Conservation (phyloP, 768 basidiomycete species). For the Serendipita sp. region DNA sequence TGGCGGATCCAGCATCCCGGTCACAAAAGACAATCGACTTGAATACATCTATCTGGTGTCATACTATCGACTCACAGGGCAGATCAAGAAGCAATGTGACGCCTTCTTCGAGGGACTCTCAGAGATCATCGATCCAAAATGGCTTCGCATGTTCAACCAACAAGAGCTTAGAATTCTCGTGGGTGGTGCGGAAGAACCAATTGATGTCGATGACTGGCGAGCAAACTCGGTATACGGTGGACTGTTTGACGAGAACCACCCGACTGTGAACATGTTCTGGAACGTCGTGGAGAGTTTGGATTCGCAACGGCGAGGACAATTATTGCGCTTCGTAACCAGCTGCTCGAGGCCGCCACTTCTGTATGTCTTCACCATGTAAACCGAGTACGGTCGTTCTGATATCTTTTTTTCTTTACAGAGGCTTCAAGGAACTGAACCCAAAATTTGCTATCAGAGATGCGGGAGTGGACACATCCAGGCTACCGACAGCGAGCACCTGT, state of each 20-base stretch:
- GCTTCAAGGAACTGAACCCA: slow-evolving; percentile 77
- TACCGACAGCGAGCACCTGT: slow-evolving; percentile 74
- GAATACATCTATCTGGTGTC: slow-evolving; percentile 83
- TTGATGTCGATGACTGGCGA: slow-evolving; percentile 71
- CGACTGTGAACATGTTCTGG: slow-evolving; percentile 73
- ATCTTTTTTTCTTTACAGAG: slow-evolving; percentile 25
- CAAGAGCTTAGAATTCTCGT: slow-evolving; percentile 86
- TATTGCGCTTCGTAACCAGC: slow-evolving; percentile 86
- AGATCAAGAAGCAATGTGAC: slow-evolving; percentile 71
- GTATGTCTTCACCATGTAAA: slow-evolving; percentile 26
- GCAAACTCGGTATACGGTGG: slow-evolving; percentile 72
- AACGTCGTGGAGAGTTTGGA: slow-evolving; percentile 65
- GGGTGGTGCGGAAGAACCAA: slow-evolving; percentile 72
- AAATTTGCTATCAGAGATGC: slow-evolving; percentile 79
- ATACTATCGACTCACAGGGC: slow-evolving; percentile 73
- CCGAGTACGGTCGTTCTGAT: background rate
- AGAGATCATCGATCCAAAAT: slow-evolving; percentile 83
- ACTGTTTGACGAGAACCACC: slow-evolving; percentile 50
- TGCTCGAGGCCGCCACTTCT: slow-evolving; percentile 79
- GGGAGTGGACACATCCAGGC: slow-evolving; percentile 50
- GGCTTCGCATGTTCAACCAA: slow-evolving; percentile 94
- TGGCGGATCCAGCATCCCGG: slow-evolving; percentile 64
- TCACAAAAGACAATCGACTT: slow-evolving; percentile 78
- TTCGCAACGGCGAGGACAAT: slow-evolving; percentile 58
- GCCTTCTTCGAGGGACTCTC: slow-evolving; percentile 87